Evolutionary conservation across 2,329 filamentous ascomycete genomes (phyloP), one percentile per base, ranked within the genome.

Genomic region (Parastagonospora avenae): DNA sequence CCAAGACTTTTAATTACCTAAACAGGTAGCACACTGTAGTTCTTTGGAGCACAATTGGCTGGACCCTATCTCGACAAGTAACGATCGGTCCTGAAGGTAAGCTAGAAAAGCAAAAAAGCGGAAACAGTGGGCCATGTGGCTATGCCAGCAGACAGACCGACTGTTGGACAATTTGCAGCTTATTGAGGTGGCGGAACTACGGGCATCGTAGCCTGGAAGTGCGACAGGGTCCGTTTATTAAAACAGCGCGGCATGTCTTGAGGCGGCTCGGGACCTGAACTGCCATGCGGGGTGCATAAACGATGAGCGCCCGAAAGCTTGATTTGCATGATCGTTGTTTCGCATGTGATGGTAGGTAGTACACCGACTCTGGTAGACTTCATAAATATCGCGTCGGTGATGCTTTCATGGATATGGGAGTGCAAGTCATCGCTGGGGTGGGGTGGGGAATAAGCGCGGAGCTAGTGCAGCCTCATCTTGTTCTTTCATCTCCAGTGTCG

Each of bases 1-100:
- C 29, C 54, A 50, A 45, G 42, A 29, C 27, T 38, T 51, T 50
- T 43, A 50, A 43, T 28, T 48, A 55, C 42, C 35, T 55, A 51
- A 56, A 15, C 42, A 48, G 42, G 50, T 54, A 45, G 46, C 31
- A 54, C 52, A 41, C 44, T 29, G 39, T 27, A 15, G 31, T 46
- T 37, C 32, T 31, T 43, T 30, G 43, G 7, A 50, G 42, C 36
- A 31, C 28, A 9, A 46, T 28, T 49, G 41, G 40, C 40, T 32
- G 37, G 31, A 36, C 29, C 14, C 14, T 12, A 19, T 33, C 31
- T 37, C 37, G 27, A 14, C 29, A 42, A 47, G 40, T 39, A 42
- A 50, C n/a, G 9, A 16, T 30, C 37, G 19, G 37, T 24, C 15
- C 15, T n/a, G 8, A 11, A 3, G 12, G 19, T 24, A 16, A 8